Conservation (phyloP, 225 moss, liverwort and hornwort species). For the Straminergon stramineum region DNA sequence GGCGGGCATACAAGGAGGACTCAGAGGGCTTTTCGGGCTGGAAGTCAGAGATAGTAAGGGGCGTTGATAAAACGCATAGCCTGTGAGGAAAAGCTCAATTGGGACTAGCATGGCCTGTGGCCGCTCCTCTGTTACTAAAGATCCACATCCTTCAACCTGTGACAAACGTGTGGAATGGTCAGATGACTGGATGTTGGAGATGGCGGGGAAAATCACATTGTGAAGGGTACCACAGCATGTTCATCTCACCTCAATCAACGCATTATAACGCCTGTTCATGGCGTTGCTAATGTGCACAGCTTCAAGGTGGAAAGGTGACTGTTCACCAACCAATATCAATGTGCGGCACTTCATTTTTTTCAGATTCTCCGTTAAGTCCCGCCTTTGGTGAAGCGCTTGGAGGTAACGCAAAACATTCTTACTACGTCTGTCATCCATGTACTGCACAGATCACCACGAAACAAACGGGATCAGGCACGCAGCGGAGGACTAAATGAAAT, state of each 20-base stretch:
- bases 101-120: slow-evolving; percentile 84
- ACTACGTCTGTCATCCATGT: slow-evolving; percentile 57
- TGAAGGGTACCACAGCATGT: neutral
- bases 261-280: slow-evolving; percentile 83
- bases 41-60: slow-evolving; percentile 48
- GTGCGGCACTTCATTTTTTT: slow-evolving; percentile 76
- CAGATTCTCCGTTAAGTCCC: slow-evolving; percentile 55
- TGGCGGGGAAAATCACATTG: neutral
- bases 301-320: slow-evolving; percentile 83
- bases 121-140: slow-evolving; percentile 87
- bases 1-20: slow-evolving; percentile 79
- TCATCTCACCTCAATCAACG: slow-evolving; percentile 67
- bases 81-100: slow-evolving; percentile 83
- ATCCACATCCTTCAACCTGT: slow-evolving; percentile 92
- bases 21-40: slow-evolving; percentile 79
- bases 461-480: neutral
- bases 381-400: slow-evolving; percentile 78
- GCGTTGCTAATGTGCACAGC: slow-evolving; percentile 66
- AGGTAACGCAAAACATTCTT: slow-evolving; percentile 68
- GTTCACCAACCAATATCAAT: slow-evolving; percentile 74
- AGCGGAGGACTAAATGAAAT: neutral
- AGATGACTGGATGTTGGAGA: neutral
- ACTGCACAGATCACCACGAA: slow-evolving; percentile 8
- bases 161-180: neutral
- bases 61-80: slow-evolving; percentile 76